phyloP scores from a whole-genome alignment of 2,329 filamentous ascomycete genomes.

The Diplodia mutila region DNA sequence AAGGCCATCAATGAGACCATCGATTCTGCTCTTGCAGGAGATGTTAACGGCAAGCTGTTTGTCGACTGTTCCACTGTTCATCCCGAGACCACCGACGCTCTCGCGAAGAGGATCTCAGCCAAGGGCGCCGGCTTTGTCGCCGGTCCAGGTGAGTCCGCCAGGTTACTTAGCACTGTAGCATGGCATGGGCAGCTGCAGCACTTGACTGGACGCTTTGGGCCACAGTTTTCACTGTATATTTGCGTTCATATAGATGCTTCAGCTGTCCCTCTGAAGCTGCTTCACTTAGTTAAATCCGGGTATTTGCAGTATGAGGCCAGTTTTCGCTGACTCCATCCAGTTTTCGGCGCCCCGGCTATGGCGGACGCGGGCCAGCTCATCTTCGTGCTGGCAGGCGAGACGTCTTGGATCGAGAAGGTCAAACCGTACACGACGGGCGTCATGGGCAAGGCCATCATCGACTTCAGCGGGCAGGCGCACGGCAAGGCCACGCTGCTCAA shows the following conservation, averaged over 20 bases:
- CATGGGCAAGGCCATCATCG: constrained; percentile 69
- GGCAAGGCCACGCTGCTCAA: constrained; percentile 74
- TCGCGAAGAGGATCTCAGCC: constrained; percentile 61
- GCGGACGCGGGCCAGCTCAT: constrained; percentile 73
- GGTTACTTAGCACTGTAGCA: too few relatives aligned
- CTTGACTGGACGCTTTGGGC: background rate
- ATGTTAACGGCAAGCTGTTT: constrained; percentile 73
- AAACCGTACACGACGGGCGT: constrained; percentile 74
- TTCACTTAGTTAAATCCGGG: constrained; percentile 33
- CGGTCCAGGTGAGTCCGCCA: constrained; percentile 54
- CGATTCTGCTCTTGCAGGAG: constrained; percentile 57
- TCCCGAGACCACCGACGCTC: constrained; percentile 73
- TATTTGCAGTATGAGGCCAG: too few relatives aligned
- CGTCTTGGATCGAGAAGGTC: constrained; percentile 63
- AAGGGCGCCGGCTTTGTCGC: constrained; percentile 76
- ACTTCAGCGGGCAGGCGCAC: constrained; percentile 70
- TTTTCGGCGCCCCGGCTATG: constrained; percentile 73
- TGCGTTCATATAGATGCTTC: too few relatives aligned
- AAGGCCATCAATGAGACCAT: constrained; percentile 69
- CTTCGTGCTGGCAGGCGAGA: constrained; percentile 71
- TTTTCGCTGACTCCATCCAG: constrained; percentile 37
- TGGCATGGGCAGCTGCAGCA: constrained; percentile 19
- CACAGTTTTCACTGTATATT: too few relatives aligned
- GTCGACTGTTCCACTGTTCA: constrained; percentile 89
- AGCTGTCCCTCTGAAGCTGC: background rate